Evolutionary conservation across 2,329 filamentous ascomycete genomes (phyloP).

Genomic region (Xylariaceae sp.): DNA sequence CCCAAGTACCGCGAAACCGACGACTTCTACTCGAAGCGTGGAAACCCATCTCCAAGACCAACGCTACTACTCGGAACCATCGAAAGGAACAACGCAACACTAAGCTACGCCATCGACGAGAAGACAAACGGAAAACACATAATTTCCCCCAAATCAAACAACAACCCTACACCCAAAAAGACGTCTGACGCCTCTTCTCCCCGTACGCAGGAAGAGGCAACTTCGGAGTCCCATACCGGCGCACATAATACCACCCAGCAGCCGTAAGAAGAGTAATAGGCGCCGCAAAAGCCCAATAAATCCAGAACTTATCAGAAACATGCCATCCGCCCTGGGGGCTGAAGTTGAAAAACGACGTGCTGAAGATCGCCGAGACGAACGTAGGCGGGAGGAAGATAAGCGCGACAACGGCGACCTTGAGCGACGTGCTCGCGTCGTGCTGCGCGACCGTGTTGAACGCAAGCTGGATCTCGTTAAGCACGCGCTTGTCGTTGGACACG

Average conservation of each 20-base stretch:
- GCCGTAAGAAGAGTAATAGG: slow-evolving; percentile 24
- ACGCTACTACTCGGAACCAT: background rate
- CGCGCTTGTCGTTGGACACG: slow-evolving; percentile 39
- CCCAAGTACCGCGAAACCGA: too few relatives aligned
- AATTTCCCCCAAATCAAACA: background rate
- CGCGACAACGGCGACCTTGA: slow-evolving; percentile 45
- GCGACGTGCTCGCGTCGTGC: slow-evolving; percentile 37
- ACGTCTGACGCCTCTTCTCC: background rate
- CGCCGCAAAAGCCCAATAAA: slow-evolving; percentile 32
- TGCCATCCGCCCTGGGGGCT: slow-evolving; percentile 22
- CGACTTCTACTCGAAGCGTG: background rate
- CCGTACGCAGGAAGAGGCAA: background rate
- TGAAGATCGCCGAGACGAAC: slow-evolving; percentile 47
- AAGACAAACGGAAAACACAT: background rate
- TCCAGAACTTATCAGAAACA: slow-evolving; percentile 31
- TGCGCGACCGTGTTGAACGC: slow-evolving; percentile 43
- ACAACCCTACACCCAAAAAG: background rate
- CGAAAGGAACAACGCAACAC: background rate
- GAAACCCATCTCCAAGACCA: background rate
- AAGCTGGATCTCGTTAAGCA: slow-evolving; percentile 55
- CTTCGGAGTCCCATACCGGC: slow-evolving; percentile 9
- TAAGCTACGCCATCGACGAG: background rate
- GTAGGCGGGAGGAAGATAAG: slow-evolving; percentile 49
- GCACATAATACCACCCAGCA: slow-evolving; percentile 19
- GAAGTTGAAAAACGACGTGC: slow-evolving; percentile 42